A percentile compares a stretch with the other conserved stretches of the same genome.
These are phyloP conservation scores for Eimeria necatrix DNA, from an alignment of 169 alveolate species.

Conservation along the genomic window DNA sequence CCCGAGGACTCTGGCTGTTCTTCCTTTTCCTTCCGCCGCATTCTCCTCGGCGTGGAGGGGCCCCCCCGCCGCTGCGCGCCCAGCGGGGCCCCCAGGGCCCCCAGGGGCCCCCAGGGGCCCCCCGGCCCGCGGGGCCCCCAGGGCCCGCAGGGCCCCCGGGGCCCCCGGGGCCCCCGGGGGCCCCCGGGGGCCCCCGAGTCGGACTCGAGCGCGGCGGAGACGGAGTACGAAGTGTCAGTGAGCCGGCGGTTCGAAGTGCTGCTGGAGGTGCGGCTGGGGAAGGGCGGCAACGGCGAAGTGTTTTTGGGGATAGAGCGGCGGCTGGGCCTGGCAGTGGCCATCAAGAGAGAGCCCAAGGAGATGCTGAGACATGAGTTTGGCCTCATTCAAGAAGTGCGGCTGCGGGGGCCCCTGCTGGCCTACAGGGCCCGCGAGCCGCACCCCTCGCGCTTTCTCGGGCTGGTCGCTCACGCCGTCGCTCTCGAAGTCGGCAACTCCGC, in stretches of 20 bases:
- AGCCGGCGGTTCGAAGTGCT: conserved; percentile 50
- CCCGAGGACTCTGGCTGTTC: not conserved
- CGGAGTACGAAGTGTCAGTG: conserved; percentile 24
- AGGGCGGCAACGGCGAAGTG: conserved; percentile 63
- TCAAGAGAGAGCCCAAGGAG: conserved; percentile 52
- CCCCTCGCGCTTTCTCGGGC: conserved; percentile 39
- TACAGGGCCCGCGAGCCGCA: conserved; percentile 60
- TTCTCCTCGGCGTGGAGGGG: conserved; percentile 26
- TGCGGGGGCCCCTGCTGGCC: conserved; percentile 51
- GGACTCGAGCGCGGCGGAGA: not conserved
- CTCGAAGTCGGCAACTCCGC: conserved; percentile 62
- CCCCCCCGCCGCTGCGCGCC: conserved; percentile 6
- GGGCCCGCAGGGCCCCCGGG: not conserved
- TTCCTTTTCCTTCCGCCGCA: conserved; percentile 41
- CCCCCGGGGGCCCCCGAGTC: not conserved
- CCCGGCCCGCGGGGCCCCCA: not conserved
- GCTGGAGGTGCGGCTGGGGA: conserved; percentile 34
- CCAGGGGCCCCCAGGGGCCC: no score
- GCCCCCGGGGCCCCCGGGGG: no score
- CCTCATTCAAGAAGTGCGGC: conserved; percentile 32
- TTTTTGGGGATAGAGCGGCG: conserved; percentile 37
- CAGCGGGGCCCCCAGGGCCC: not conserved
- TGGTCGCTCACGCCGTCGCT: conserved; percentile 37
- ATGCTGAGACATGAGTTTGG: conserved; percentile 44
- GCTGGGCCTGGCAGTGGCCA: conserved; percentile 33